A percentile compares a stretch with the other conserved stretches of the same genome.
Evolutionary conservation across 202 grass and related monocot species (phyloP).

Genomic region (Digitaria exilis): DNA sequence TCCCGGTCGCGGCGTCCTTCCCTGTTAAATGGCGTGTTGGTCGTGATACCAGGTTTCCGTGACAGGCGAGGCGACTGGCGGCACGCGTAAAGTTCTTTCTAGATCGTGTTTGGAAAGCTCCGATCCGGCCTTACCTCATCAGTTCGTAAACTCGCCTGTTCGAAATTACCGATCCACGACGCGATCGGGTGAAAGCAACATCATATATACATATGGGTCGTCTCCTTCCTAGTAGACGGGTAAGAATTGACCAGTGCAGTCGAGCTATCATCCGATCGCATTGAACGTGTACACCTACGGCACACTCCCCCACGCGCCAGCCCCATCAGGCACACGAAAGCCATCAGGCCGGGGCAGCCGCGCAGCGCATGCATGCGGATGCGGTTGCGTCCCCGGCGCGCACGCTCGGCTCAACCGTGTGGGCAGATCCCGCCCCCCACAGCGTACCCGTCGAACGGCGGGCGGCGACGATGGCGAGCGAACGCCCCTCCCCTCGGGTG

Average conservation of each 20-base stretch:
- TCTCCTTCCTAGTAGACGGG: background rate
- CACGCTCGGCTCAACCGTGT: slow-evolving; percentile 11
- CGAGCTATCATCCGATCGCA: background rate
- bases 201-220: too few species aligned
- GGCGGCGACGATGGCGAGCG: background rate
- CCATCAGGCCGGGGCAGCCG: background rate
- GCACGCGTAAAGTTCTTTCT: background rate
- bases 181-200: background rate
- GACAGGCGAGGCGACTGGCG: background rate
- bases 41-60: background rate
- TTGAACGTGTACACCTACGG: background rate
- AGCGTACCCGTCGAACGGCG: slow-evolving; percentile 52
- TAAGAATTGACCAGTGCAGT: background rate
- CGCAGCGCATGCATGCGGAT: slow-evolving; percentile 4
- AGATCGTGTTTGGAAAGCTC: background rate
- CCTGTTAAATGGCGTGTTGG: background rate
- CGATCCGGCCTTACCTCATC: background rate
- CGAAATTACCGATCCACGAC: background rate
- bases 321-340: background rate
- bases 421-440: slow-evolving; percentile 26
- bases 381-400: too few species aligned
- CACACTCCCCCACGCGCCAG: slow-evolving; percentile 31
- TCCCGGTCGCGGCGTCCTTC: background rate
- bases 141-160: background rate
- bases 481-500: slow-evolving; percentile 26